These are phyloP conservation scores for Botrytis aclada DNA, from an alignment of 2,329 filamentous ascomycete genomes.

Conservation along the genomic window DNA sequence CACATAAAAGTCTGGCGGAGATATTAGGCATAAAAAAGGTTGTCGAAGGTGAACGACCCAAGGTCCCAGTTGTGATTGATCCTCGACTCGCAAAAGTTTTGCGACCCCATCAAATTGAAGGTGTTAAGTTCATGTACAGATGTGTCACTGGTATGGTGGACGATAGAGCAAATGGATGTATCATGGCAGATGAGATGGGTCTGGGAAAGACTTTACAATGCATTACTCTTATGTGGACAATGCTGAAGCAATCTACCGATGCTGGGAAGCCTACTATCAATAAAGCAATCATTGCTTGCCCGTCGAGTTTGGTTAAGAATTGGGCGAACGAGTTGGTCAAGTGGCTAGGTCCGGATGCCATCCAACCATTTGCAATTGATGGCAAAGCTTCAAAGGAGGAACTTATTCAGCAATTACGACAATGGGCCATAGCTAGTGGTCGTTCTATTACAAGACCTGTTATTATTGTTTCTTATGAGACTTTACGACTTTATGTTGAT, in stretches of 20 bases:
- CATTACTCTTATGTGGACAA: conserved; percentile 93
- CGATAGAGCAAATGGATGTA: conserved; percentile 89
- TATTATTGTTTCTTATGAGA: conserved; percentile 97
- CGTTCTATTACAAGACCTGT: conserved; percentile 67
- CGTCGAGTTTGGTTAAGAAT: conserved; percentile 92
- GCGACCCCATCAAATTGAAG: conserved; percentile 94
- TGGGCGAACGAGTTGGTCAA: conserved; percentile 98
- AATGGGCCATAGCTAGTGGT: conserved; percentile 93
- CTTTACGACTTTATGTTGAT: conserved; percentile 83
- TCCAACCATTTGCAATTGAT: conserved; percentile 92
- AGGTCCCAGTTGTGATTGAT: conserved; percentile 97
- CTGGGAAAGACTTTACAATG: conserved; percentile 96
- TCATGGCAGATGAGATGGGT: conserved; percentile 99
- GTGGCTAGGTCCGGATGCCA: conserved; percentile 90
- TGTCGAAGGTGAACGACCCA: conserved; percentile 73
- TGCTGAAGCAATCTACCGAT: conserved; percentile 92
- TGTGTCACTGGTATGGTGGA: conserved; percentile 96
- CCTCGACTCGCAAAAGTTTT: conserved; percentile 84
- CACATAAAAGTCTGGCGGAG: conserved; percentile 93
- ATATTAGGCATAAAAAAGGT: conserved; percentile 93
- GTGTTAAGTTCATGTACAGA: conserved; percentile 94
- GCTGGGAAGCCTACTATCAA: conserved; percentile 93
- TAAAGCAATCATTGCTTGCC: conserved; percentile 95
- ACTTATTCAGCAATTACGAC: conserved; percentile 80
- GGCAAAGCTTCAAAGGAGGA: conserved; percentile 96